Conservation (phyloP, 768 basidiomycete genomes). For the Mycena polygramma region DNA sequence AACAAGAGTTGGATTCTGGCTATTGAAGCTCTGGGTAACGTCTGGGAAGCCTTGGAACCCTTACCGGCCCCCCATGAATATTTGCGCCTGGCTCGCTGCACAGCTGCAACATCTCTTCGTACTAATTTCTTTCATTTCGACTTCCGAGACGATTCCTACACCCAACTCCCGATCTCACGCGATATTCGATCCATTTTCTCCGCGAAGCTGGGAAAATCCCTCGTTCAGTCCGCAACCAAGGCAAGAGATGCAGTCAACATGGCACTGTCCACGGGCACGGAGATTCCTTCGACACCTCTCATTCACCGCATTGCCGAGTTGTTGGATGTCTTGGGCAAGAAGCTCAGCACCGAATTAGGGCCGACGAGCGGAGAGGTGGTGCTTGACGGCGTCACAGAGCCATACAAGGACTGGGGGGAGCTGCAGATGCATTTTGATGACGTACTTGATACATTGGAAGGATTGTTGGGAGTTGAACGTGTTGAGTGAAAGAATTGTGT, state of each 20-base stretch:
- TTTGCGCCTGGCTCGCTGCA: not conserved
- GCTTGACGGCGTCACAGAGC: not conserved
- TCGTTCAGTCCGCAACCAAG: not conserved
- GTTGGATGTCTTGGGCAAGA: not conserved
- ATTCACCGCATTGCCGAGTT: not conserved
- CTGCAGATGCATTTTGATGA: not conserved
- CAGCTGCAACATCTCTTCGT: not conserved
- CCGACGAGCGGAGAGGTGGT: not conserved
- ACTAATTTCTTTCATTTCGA: not conserved
- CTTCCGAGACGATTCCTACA: not conserved
- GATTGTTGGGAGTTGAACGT: not conserved
- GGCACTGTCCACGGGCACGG: no score
- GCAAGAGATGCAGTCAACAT: not conserved
- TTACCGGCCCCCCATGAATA: not conserved
- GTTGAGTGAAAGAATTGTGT: no score
- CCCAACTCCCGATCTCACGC: not conserved
- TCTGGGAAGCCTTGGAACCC: not conserved
- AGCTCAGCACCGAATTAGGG: not conserved
- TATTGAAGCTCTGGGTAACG: not conserved
- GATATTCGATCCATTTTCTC: not conserved
- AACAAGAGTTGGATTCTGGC: constrained; percentile 9
- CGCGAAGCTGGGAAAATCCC: not conserved
- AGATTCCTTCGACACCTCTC: no score
- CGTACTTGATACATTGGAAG: not conserved
- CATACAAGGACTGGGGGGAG: not conserved